These are phyloP conservation scores for Dendrocalamus sinicus DNA, from an alignment of 176 grass and related monocot species.

Conservation along the genomic window DNA sequence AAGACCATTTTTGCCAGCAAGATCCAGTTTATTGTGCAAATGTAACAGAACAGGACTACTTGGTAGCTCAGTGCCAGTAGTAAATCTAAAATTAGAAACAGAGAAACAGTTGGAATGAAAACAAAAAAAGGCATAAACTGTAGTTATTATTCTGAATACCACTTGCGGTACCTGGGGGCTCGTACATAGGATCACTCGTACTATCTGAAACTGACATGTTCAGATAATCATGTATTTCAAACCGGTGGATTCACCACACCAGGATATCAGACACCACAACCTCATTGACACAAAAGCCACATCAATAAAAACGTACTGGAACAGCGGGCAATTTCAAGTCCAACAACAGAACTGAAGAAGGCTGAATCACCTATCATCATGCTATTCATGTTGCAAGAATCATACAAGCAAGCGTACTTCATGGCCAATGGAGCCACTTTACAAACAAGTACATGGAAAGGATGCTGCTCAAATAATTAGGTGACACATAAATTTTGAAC, in stretches of 20 bases:
- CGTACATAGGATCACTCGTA: not conserved
- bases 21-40: not conserved
- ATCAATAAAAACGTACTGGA: not conserved
- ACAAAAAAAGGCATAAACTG: not conserved
- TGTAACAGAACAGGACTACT: conserved; percentile 19
- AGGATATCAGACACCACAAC: not conserved
- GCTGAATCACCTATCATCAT: conserved; percentile 57
- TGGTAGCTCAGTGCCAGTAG: not conserved
- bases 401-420: conserved; percentile 54
- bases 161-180: not conserved
- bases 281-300: not conserved
- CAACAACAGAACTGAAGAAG: conserved; percentile 31
- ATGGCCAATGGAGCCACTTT: conserved; percentile 57
- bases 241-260: not conserved
- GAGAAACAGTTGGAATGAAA: not conserved
- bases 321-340: not conserved
- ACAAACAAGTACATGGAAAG: conserved; percentile 57
- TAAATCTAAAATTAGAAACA: conserved; percentile 32
- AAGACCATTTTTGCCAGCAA: not conserved
- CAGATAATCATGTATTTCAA: not conserved
- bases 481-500: conserved; percentile 56
- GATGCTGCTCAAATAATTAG: conserved; percentile 52
- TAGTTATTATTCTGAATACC: not conserved
- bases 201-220: not conserved
- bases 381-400: conserved; percentile 61